Evolutionary conservation across 106 monocot species (phyloP), one percentile per base, ranked within the genome.

Genomic region (Vanilla planifolia): DNA sequence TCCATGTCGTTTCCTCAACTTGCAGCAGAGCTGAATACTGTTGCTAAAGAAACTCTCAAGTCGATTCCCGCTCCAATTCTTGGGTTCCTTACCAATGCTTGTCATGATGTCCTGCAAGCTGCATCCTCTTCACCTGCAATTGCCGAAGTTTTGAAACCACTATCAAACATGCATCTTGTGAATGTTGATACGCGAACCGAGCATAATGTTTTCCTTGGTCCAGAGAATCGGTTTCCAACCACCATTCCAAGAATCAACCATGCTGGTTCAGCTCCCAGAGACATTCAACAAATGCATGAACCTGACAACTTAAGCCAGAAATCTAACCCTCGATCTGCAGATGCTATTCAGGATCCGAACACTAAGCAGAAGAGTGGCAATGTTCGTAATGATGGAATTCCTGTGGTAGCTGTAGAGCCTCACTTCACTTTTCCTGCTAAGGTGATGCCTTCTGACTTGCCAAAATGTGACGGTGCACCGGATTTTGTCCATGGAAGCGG

Each of bases 1-100:
- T 34, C 42, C 17, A 11, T 34, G 33, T 22, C 33, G 5, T 69
- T 52, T 27, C 13, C 29, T 28, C 16, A 24, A 37, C 20, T 58
- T 20, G 45, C 71, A 56, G 40, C 22, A 53, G 46, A 33, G 26
- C 33, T 75, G 2, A 59, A 33, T 23, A 70, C 51, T 56, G 16
- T 62, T 66, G 21, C 86, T 48, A 33, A 66, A 71, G 89, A 86
- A 55, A 61, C 72, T 28, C 50, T 79, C 27, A 87, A 81, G 46
- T 67, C 73, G 13, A 68, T 62, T 28, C 60, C 50, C 7, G 70
- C 61, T 5, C 70, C 70, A 22, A 29, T 70, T 8, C 32, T 47
- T 22, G 45, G 42, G 29, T 27, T 16, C 3, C 16, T 70, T 47
- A 53, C 77, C 47, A 83, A 67, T 42, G 3, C 78, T 46, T 73